Percentiles rank a stretch among this genome's conserved stretches.
Conservation (phyloP, 176 grass and related monocot species). For the Bolboschoenus planiculmis region DNA sequence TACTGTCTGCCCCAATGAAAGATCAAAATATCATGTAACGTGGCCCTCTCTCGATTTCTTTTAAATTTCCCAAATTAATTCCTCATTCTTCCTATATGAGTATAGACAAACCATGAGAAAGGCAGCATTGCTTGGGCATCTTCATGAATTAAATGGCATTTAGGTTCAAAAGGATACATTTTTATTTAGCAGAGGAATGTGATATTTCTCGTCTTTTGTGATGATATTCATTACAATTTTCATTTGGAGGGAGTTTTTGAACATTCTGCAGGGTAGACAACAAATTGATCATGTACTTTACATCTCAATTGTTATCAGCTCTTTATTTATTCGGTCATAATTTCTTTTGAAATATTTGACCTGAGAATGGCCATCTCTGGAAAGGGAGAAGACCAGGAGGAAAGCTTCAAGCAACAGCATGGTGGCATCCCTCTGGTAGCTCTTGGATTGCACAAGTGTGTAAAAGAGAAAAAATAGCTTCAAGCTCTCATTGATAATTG, state of each 20-base stretch:
- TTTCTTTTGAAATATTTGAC: slow-evolving; percentile 26
- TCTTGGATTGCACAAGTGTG: slow-evolving; percentile 52
- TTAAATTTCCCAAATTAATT: not conserved
- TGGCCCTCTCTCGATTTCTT: not conserved
- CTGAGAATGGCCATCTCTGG: slow-evolving; percentile 45
- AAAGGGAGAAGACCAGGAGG: slow-evolving; percentile 61
- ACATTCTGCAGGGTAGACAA: not conserved
- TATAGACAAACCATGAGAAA: slow-evolving; percentile 6
- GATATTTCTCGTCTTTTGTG: not conserved
- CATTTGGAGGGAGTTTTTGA: not conserved
- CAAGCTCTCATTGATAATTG: slow-evolving; percentile 68
- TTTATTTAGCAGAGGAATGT: not conserved
- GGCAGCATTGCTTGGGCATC: not conserved
- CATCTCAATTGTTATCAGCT: not conserved
- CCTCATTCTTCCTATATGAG: no score
- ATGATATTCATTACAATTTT: not conserved
- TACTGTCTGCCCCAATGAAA: not conserved
- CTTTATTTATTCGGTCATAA: not conserved
- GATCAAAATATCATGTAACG: not conserved
- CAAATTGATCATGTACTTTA: not conserved
- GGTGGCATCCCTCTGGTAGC: slow-evolving; percentile 50
- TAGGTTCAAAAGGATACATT: not conserved
- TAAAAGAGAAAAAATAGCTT: slow-evolving; percentile 81
- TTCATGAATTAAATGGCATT: not conserved
- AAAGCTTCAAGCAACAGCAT: slow-evolving; percentile 72